Evolutionary conservation across 2,329 filamentous ascomycete species (phyloP), one percentile per base, ranked within the genome.

Genomic region (Stemphylium lycopersici): DNA sequence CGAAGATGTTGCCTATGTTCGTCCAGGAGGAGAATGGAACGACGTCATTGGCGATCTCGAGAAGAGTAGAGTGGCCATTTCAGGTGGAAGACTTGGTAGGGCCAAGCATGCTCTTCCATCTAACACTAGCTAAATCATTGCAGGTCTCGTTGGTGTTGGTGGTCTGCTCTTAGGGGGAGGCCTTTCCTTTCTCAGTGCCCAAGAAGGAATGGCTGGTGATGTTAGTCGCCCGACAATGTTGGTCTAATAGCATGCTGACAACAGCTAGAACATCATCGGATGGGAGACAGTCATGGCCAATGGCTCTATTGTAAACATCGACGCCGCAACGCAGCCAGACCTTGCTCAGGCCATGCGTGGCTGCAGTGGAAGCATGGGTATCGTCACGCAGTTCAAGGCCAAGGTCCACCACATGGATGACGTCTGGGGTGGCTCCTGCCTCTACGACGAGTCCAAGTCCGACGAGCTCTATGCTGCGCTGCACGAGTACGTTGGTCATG

Each of bases 11-110:
- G 75, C 77, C 3, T 72, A 68, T 45, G 73, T 78, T 13, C 74
- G 72, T 49, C 74, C 75, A 1, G 75, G 76, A 24, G 74, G 74
- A 20, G 70, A 76, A 52, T 78, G 75, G 75, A 75, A 76, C 47
- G 71, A 77, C 52, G 74, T 77, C 4, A 68, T 76, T 36, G 62
- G 66, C 2, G 62, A 66, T 5, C 60, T 78, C 24, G 70, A 70
- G n/a, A 56, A 69, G 15, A 59, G 67, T 18, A 73, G 73, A 5
- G 70, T 76, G 15, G 69, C 75, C 8, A 66, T 76, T 40, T 59
- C 71, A n/a, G 61, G 67, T 40, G 67, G 66, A 42, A 58, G 66
- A 10, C 42, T 71, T 16, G 64, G 63, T 59, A 48, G 7, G 54
- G 29, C 32, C 16, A 16, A 12, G 18, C 10, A n/a, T 20, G 18